Percentiles rank a stretch among this genome's conserved stretches.
phyloP scores from a whole-genome alignment of 768 basidiomycete genomes.

The Xerocomellus intermedius region DNA sequence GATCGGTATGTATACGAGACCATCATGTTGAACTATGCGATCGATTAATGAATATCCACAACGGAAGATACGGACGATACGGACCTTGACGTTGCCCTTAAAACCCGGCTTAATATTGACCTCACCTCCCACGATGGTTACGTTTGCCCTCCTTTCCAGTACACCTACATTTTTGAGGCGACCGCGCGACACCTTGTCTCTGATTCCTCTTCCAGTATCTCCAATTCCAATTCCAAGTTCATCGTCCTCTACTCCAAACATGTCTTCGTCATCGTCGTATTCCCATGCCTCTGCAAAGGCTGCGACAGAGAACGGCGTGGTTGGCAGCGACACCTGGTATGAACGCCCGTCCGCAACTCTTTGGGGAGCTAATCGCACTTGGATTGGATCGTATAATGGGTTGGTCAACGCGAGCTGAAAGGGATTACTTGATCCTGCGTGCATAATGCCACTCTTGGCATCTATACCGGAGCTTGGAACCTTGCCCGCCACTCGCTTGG shows the following conservation, averaged over 20 bases:
- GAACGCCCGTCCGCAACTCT: slow-evolving; percentile 44
- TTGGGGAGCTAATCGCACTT: slow-evolving; percentile 82
- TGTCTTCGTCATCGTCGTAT: slow-evolving; percentile 89
- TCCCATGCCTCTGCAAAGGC: slow-evolving; percentile 98
- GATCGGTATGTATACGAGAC: slow-evolving; percentile 93
- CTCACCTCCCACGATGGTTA: slow-evolving; percentile 86
- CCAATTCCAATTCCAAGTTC: slow-evolving; percentile 32
- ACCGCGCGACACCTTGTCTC: slow-evolving; percentile 45
- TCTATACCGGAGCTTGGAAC: slow-evolving; percentile 36
- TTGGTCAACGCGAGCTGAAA: slow-evolving; percentile 93
- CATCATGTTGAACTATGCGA: slow-evolving; percentile 85
- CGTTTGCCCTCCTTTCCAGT: slow-evolving; percentile 86
- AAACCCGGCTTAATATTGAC: slow-evolving; percentile 82
- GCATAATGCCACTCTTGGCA: slow-evolving; percentile 44
- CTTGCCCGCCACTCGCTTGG: slow-evolving; percentile 39
- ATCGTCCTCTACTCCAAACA: slow-evolving; percentile 58
- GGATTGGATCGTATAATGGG: slow-evolving; percentile 93
- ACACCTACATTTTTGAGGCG: slow-evolving; percentile 68
- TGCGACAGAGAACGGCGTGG: slow-evolving; percentile 73
- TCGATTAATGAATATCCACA: slow-evolving; percentile 1
- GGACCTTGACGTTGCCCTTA: slow-evolving; percentile 73
- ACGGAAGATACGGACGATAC: slow-evolving; percentile 44
- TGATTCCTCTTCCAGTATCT: slow-evolving; percentile 40
- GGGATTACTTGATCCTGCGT: slow-evolving; percentile 75
- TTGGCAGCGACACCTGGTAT: slow-evolving; percentile 80